Evolutionary conservation across 163 green algal genomes (phyloP).

Genomic region (Scenedesmus sp.): DNA sequence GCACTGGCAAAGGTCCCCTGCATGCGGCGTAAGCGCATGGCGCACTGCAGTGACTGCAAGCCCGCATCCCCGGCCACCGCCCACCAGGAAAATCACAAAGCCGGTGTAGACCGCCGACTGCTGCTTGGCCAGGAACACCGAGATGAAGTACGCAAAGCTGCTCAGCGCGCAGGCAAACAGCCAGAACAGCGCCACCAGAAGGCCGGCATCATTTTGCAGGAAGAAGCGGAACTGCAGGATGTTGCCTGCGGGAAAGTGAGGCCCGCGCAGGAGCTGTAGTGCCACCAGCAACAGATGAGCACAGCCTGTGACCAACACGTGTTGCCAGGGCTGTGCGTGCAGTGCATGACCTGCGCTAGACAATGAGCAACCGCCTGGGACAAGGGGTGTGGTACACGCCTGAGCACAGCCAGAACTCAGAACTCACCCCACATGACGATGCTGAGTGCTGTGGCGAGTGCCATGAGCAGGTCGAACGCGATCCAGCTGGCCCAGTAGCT

Average conservation of each 20-base stretch:
- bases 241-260: background rate
- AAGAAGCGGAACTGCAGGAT: slow-evolving; percentile 49
- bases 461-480: slow-evolving; percentile 59
- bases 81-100: slow-evolving; percentile 82
- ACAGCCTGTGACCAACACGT: background rate
- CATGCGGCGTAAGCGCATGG: too few relatives aligned
- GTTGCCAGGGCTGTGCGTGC: too few relatives aligned
- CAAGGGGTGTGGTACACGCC: too few relatives aligned
- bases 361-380: too few relatives aligned
- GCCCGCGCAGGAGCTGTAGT: background rate
- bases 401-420: too few relatives aligned
- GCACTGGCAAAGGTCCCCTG: too few relatives aligned
- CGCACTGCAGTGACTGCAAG: too few relatives aligned
- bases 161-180: slow-evolving; percentile 36
- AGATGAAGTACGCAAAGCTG: slow-evolving; percentile 51
- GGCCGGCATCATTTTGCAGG: slow-evolving; percentile 25
- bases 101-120: slow-evolving; percentile 71
- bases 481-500: slow-evolving; percentile 92
- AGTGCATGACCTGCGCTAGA: too few relatives aligned
- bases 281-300: background rate
- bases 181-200: slow-evolving; percentile 49
- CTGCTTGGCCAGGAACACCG: slow-evolving; percentile 40
- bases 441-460: slow-evolving; percentile 79
- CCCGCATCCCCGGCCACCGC: too few relatives aligned
- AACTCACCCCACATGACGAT: slow-evolving; percentile 85